Evolutionary conservation across 352 stramenopile species (phyloP).

Genomic region (Hyphochytrium catenoides): DNA sequence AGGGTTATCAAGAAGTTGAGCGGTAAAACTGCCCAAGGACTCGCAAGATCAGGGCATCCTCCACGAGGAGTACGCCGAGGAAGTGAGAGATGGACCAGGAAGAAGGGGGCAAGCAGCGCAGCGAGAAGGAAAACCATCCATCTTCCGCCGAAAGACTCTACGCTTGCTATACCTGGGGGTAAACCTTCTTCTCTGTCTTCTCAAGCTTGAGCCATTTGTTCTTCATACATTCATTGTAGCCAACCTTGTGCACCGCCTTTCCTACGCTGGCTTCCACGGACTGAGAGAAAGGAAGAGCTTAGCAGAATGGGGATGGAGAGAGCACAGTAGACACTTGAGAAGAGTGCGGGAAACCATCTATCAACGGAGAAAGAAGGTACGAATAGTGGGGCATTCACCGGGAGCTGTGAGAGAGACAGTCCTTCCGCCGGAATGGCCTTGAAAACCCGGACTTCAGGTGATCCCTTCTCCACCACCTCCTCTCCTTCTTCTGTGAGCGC

Average conservation of each 20-base stretch:
- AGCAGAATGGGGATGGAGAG: too few relatives aligned
- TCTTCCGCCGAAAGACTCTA: conserved; percentile 17
- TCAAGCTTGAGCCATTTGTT: conserved; percentile 92
- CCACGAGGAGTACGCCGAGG: conserved; percentile 1
- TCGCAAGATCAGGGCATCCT: too few relatives aligned
- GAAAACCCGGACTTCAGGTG: conserved; percentile 55
- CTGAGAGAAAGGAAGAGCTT: conserved; percentile 33
- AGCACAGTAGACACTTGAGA: too few relatives aligned
- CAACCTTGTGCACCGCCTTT: conserved; percentile 74
- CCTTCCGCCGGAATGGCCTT: conserved; percentile 38
- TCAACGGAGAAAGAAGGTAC: too few relatives aligned
- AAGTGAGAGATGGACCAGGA: background rate
- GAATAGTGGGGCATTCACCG: too few relatives aligned
- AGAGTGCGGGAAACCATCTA: too few relatives aligned
- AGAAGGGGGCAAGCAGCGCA: conserved; percentile 4
- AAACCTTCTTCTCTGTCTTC: conserved; percentile 60
- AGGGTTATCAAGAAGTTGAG: background rate
- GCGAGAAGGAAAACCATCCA: conserved; percentile 7
- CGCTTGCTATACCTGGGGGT: conserved; percentile 26
- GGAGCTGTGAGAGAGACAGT: too few relatives aligned
- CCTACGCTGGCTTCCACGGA: conserved; percentile 55
- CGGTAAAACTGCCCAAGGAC: conserved; percentile 1
- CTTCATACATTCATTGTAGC: conserved; percentile 89
- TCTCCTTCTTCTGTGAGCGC: conserved; percentile 72
- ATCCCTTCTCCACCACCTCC: conserved; percentile 32